These are phyloP conservation scores for Pleurostoma richardsiae DNA, from an alignment of 2,329 filamentous ascomycete species.

Conservation along the genomic window DNA sequence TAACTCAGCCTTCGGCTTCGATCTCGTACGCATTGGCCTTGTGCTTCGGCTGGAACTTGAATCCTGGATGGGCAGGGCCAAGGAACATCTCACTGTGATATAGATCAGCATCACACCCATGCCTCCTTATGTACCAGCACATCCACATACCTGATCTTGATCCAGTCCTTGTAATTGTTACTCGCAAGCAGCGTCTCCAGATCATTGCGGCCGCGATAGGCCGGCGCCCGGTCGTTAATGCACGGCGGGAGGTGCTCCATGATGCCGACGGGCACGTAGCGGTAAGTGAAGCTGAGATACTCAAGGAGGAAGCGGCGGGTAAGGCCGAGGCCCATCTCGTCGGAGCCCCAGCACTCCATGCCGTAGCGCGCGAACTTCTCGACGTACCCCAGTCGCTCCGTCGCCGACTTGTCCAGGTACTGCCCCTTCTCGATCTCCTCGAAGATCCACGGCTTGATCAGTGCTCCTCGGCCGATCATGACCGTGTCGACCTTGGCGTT, in stretches of 20 bases:
- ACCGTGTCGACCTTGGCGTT: constrained; percentile 82
- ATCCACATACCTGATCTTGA: constrained; percentile 82
- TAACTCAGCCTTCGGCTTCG: constrained; percentile 61
- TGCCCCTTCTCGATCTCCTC: constrained; percentile 91
- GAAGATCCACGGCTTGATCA: constrained; percentile 98
- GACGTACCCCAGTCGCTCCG: constrained; percentile 78
- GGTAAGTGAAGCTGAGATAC: constrained; percentile 88
- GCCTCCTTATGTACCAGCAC: constrained; percentile 3
- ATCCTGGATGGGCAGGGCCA: constrained; percentile 81
- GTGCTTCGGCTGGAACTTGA: constrained; percentile 95
- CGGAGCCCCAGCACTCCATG: constrained; percentile 90
- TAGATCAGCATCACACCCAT: constrained; percentile 6
- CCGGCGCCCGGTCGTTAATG: constrained; percentile 84
- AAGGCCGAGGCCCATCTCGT: constrained; percentile 87
- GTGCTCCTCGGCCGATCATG: constrained; percentile 93
- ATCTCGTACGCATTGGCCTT: constrained; percentile 89
- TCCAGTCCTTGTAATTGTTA: constrained; percentile 93
- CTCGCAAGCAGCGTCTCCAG: constrained; percentile 91
- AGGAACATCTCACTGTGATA: constrained; percentile 87
- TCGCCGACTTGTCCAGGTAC: constrained; percentile 90
- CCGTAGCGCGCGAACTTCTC: constrained; percentile 90
- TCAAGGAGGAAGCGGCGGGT: constrained; percentile 91
- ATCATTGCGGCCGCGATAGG: constrained; percentile 79
- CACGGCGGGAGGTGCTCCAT: constrained; percentile 83
- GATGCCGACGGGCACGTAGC: constrained; percentile 86